Evolutionary conservation across 805 yeast genomes (phyloP).

Genomic region (Yarrowia sp.): DNA sequence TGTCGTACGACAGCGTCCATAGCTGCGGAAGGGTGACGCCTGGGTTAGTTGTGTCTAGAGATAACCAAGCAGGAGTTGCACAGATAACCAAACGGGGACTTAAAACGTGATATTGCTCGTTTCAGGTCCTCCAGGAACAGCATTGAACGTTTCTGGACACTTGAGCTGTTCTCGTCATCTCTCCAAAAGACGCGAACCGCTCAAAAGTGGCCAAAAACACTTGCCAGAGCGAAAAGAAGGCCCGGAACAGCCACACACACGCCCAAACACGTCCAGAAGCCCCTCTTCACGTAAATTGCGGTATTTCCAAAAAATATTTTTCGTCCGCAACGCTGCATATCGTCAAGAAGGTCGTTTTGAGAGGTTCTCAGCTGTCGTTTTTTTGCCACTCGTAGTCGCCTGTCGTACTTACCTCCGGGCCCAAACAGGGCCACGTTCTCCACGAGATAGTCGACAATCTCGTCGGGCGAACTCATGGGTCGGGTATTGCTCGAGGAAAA

Average conservation of each 20-base stretch:
- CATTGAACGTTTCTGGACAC: too few species aligned
- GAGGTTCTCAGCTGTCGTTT: neutral
- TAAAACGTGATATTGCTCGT: too few species aligned
- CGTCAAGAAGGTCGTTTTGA: neutral
- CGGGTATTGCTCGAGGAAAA: neutral
- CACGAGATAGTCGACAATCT: slow-evolving; percentile 35
- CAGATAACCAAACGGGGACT: too few species aligned
- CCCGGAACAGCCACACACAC: neutral
- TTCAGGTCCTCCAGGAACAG: too few species aligned
- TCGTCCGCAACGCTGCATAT: neutral
- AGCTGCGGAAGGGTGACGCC: slow-evolving; percentile 35
- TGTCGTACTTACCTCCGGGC: slow-evolving; percentile 34
- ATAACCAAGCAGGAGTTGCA: too few species aligned
- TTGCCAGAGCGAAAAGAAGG: neutral
- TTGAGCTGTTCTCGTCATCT: too few species aligned
- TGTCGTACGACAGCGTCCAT: slow-evolving; percentile 34
- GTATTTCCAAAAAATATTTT: neutral
- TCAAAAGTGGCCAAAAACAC: neutral
- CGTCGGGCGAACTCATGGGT: slow-evolving; percentile 34
- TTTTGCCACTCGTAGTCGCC: neutral
- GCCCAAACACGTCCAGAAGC: neutral
- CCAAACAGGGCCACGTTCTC: slow-evolving; percentile 38
- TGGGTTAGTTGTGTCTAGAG: slow-evolving; percentile 27
- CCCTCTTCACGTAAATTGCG: neutral
- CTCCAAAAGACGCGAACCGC: too few species aligned